These are phyloP conservation scores for Beauveria medogensis DNA, from an alignment of 2,329 filamentous ascomycete genomes.

Conservation along the genomic window DNA sequence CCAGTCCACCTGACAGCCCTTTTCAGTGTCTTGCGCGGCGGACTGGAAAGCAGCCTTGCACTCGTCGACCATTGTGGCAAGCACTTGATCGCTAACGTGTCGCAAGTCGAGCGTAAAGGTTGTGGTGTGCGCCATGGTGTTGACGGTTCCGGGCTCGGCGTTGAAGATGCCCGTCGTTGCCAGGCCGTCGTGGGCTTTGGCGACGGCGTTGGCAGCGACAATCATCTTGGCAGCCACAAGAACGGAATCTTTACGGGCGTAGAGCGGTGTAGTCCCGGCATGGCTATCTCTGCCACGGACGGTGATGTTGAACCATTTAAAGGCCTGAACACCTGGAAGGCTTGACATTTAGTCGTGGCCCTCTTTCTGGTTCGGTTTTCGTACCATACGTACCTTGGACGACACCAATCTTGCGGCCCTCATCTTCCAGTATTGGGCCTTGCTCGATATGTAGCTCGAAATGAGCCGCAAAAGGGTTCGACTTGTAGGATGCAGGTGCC, in stretches of 20 bases:
- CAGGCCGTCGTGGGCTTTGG: constrained; percentile 19
- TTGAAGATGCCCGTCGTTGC: constrained; percentile 25
- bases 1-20: constrained; percentile 49
- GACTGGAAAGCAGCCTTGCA: constrained; percentile 31
- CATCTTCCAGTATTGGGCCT: constrained; percentile 60
- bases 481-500: constrained; percentile 11
- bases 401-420: constrained; percentile 22
- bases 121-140: constrained; percentile 59
- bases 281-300: constrained; percentile 23
- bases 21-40: constrained; percentile 53
- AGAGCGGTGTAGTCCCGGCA: constrained; percentile 25
- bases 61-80: constrained; percentile 34
- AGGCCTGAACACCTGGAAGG: constrained; percentile 19
- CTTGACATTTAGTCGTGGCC: neutral
- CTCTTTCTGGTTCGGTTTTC: too few species aligned
- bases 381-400: constrained; percentile 18
- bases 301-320: constrained; percentile 24
- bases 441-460: constrained; percentile 86
- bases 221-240: constrained; percentile 29
- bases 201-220: constrained; percentile 20
- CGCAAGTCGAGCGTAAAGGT: constrained; percentile 60
- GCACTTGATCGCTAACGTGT: constrained; percentile 42
- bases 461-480: constrained; percentile 59
- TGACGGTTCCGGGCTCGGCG: constrained; percentile 51
- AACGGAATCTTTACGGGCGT: constrained; percentile 24